Evolutionary conservation across 306 rosid species (phyloP), one percentile per base, ranked within the genome.

Genomic region (Amphicarpaea edgeworthii): DNA sequence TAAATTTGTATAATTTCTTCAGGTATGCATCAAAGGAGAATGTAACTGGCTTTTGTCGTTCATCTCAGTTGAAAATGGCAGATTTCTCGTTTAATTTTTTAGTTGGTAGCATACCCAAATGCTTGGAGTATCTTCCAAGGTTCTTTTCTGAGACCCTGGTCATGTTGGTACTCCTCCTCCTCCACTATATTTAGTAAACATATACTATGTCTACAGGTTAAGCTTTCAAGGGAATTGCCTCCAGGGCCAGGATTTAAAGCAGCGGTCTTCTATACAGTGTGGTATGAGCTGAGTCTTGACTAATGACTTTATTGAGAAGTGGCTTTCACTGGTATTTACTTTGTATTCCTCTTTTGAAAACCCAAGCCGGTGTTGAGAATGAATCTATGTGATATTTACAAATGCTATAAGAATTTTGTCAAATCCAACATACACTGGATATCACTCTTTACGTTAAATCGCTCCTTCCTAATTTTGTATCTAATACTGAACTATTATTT

Each of bases 151-250:
- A 45, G 67, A 75, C 79, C 51, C 76, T 45, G 70, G 62, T 76
- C 53, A 61, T 72, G 23, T 37, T 82, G 58, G 45, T 41, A 46
- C 69, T 75, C 53, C 53, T 72, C 28, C 73, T 79, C 54, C 32
- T 28, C 78, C 30, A 28, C 76, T 47, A 6, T 76, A 75, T 66
- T 78, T 70, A 77, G 76, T 55, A 40, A 63, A 40, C 64, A 58
- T 63, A 8, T 78, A 34, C 30, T 66, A 37, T 80, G 47, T 67
- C 75, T 58, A 79, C 86, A 96, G 99, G 76, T 60, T 86, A 68
- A 90, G 90, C 84, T 96, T 93, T 81, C 98, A 85, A 88, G 96
- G 98, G 62, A 96, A 96, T 86, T 96, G 99, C 85, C 85, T 96
- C 70, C 91, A 93, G 71, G 78, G 69, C 69, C 68, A 77, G 11